Conservation (phyloP, 2,329 filamentous ascomycete genomes). For the Epichloe elymi region DNA sequence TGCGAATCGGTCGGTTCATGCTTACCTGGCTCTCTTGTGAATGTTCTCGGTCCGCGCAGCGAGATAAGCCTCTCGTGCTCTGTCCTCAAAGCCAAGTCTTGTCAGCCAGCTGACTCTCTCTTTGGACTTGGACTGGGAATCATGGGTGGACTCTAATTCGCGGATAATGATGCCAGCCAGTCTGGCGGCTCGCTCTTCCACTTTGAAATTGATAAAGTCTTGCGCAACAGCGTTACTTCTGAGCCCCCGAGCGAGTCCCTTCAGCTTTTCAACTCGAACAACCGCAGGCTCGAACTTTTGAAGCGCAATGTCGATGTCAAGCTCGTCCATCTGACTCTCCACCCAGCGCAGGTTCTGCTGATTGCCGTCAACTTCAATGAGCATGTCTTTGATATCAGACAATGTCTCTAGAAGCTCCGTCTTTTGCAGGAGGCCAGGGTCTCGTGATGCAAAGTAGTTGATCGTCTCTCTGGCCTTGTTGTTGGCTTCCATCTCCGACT, state of each 20-base stretch:
- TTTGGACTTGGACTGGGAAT: slow-evolving; percentile 63
- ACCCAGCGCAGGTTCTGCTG: slow-evolving; percentile 95
- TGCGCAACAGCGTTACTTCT: slow-evolving; percentile 81
- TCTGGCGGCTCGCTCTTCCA: slow-evolving; percentile 69
- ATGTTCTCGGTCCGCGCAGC: slow-evolving; percentile 66
- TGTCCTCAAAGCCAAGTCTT: slow-evolving; percentile 78
- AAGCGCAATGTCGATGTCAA: slow-evolving; percentile 90
- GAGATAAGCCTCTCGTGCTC: slow-evolving; percentile 77
- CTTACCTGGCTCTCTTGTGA: slow-evolving; percentile 66
- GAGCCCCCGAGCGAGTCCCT: slow-evolving; percentile 62
- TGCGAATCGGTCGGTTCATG: neutral
- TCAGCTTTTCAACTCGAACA: slow-evolving; percentile 69
- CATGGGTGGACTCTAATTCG: slow-evolving; percentile 65
- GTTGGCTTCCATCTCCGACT: slow-evolving; percentile 76
- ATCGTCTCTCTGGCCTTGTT: slow-evolving; percentile 76
- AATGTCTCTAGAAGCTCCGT: slow-evolving; percentile 67
- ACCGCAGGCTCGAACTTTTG: slow-evolving; percentile 83
- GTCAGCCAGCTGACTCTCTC: slow-evolving; percentile 75
- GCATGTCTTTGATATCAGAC: slow-evolving; percentile 70
- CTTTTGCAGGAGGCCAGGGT: slow-evolving; percentile 64
- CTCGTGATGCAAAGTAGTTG: slow-evolving; percentile 71
- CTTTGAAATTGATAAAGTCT: slow-evolving; percentile 83
- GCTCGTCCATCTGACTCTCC: slow-evolving; percentile 84
- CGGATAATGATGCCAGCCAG: slow-evolving; percentile 66
- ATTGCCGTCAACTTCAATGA: slow-evolving; percentile 92